phyloP scores from a whole-genome alignment of 306 rosid genomes.

The Vachellia pachyceras region DNA sequence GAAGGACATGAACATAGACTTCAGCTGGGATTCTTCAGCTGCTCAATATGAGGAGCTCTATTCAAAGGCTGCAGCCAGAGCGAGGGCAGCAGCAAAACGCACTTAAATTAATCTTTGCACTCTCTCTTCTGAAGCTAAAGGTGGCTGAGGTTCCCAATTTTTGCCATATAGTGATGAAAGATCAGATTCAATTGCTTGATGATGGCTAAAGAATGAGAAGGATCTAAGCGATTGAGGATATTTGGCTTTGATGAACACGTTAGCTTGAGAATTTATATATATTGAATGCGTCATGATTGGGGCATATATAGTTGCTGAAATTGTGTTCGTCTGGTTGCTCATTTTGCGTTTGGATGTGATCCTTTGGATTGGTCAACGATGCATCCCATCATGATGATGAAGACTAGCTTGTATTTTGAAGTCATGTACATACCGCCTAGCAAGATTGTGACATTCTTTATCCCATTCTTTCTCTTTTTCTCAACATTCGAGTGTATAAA shows the following conservation, averaged over 20 bases:
- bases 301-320: slow-evolving; percentile 37
- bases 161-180: slow-evolving; percentile 28
- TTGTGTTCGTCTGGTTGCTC: slow-evolving; percentile 14
- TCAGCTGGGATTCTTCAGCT: slow-evolving; percentile 92
- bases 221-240: slow-evolving; percentile 17
- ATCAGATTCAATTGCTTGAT: slow-evolving; percentile 24
- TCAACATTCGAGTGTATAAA: too few relatives aligned
- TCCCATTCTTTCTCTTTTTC: not conserved
- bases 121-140: slow-evolving; percentile 1
- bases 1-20: slow-evolving; percentile 81
- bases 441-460: slow-evolving; percentile 12
- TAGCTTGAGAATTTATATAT: slow-evolving; percentile 40
- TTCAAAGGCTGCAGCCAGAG: slow-evolving; percentile 62
- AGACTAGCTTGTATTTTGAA: too few relatives aligned
- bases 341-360: not conserved
- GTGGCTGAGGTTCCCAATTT: not conserved
- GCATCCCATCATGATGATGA: slow-evolving; percentile 21
- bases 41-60: slow-evolving; percentile 86
- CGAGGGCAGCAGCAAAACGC: slow-evolving; percentile 55
- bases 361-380: slow-evolving; percentile 37
- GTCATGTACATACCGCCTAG: slow-evolving; percentile 8
- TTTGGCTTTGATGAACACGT: slow-evolving; percentile 18
- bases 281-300: slow-evolving; percentile 28
- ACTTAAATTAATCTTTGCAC: slow-evolving; percentile 25
- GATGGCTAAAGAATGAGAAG: slow-evolving; percentile 1